These are phyloP conservation scores for Biscogniauxia marginata DNA, from an alignment of 2,329 filamentous ascomycete species.

Conservation along the genomic window DNA sequence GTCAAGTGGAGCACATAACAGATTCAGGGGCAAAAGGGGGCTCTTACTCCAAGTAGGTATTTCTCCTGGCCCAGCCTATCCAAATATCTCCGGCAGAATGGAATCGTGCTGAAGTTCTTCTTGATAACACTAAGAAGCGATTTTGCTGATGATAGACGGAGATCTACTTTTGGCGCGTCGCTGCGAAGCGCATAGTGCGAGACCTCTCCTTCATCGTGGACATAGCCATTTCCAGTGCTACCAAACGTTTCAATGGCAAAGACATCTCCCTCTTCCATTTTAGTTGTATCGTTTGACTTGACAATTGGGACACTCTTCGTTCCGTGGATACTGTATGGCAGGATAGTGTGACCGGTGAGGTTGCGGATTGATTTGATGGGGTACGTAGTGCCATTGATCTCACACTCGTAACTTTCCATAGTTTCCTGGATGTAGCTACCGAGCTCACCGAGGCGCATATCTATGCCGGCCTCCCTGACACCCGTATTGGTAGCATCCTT, in stretches of 20 bases:
- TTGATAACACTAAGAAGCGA: conserved; percentile 84
- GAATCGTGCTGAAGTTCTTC: conserved; percentile 93
- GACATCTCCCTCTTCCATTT: conserved; percentile 96
- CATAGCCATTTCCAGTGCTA: conserved; percentile 85
- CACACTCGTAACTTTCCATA: conserved; percentile 91
- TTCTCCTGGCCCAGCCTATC: conserved; percentile 94
- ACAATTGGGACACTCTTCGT: conserved; percentile 93
- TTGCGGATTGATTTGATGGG: conserved; percentile 85
- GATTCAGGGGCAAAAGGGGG: background rate
- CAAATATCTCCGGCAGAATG: conserved; percentile 86
- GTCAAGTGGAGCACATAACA: background rate
- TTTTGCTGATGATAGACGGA: conserved; percentile 80
- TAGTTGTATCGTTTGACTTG: conserved; percentile 81
- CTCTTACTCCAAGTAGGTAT: conserved; percentile 79
- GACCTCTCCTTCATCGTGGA: conserved; percentile 83
- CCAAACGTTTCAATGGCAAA: conserved; percentile 97
- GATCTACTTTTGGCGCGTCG: conserved; percentile 72
- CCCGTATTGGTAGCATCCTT: conserved; percentile 81
- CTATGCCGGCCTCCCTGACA: conserved; percentile 86
- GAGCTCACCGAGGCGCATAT: conserved; percentile 84
- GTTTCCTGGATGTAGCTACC: conserved; percentile 82
- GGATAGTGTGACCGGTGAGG: conserved; percentile 86
- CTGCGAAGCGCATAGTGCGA: conserved; percentile 81
- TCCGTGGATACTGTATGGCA: conserved; percentile 86
- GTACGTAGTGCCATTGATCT: conserved; percentile 74